These are phyloP conservation scores for Exophiala xenobiotica DNA, from an alignment of 2,329 filamentous ascomycete species.

Conservation along the genomic window DNA sequence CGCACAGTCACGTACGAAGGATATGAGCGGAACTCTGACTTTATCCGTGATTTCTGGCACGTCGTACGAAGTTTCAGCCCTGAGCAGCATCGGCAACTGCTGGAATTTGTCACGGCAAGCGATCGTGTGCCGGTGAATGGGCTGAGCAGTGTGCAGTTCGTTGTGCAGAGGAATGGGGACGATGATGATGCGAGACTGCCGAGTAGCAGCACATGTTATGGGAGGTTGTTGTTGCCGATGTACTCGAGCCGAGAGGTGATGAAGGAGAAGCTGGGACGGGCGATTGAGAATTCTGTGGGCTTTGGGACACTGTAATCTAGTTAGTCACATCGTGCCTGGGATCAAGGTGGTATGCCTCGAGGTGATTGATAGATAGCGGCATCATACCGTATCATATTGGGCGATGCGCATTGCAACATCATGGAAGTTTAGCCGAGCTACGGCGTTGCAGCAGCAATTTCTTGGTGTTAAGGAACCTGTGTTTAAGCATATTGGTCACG, in stretches of 20 bases:
- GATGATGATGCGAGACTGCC: conserved; percentile 65
- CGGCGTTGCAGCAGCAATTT: no score
- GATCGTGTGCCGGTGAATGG: conserved; percentile 88
- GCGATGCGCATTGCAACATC: no score
- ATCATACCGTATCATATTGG: no score
- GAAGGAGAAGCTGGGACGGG: conserved; percentile 73
- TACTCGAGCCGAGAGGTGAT: conserved; percentile 72
- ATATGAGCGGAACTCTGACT: conserved; percentile 67
- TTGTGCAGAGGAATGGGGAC: conserved; percentile 73
- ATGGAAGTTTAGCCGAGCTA: no score
- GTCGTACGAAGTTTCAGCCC: conserved; percentile 63
- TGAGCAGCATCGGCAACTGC: conserved; percentile 69
- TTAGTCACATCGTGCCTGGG: no score
- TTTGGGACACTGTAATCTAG: conserved; percentile 72
- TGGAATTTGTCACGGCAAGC: conserved; percentile 94
- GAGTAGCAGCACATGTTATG: conserved; percentile 90
- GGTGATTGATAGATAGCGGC: no score
- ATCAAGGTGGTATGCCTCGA: no score
- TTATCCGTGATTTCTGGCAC: conserved; percentile 79
- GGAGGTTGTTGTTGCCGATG: conserved; percentile 79
- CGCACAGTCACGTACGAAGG: conserved; percentile 72
- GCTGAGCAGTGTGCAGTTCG: conserved; percentile 76
- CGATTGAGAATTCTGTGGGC: conserved; percentile 81
- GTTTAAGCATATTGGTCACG: no score
- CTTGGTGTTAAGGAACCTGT: no score